Conservation (phyloP, 345 rosid genomes). For the Citrus reticulata region DNA sequence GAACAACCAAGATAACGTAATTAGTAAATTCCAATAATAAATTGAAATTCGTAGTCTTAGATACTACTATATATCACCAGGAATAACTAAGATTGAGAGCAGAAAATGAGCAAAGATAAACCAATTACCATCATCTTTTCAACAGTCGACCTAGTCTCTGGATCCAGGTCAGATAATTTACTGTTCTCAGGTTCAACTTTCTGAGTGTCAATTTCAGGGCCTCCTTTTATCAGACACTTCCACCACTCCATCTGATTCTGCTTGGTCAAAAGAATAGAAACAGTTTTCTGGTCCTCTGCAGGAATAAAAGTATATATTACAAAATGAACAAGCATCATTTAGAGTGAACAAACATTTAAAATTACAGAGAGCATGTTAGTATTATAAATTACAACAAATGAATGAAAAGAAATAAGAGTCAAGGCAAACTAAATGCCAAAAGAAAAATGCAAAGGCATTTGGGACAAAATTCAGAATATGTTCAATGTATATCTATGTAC, state of each 20-base stretch:
- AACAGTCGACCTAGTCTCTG: constrained; percentile 67
- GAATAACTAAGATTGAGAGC: background rate
- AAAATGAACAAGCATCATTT: background rate
- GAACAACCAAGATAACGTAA: background rate
- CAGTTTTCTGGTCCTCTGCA: constrained; percentile 63
- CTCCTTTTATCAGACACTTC: constrained; percentile 82
- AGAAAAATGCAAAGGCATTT: background rate
- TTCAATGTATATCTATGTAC: background rate
- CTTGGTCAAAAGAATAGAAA: constrained; percentile 81
- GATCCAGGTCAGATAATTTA: constrained; percentile 77
- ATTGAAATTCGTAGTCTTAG: background rate
- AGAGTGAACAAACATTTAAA: background rate
- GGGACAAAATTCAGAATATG: background rate
- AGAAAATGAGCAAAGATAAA: background rate
- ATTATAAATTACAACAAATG: background rate
- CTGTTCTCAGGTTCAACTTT: constrained; percentile 92
- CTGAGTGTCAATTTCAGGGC: constrained; percentile 85
- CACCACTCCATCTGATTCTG: constrained; percentile 94
- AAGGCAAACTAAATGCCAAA: background rate
- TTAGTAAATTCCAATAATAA: background rate
- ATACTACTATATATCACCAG: background rate
- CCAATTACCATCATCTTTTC: constrained; percentile 89
- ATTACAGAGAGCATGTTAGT: no score
- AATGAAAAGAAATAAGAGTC: background rate
- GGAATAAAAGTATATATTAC: background rate